Conservation (phyloP, 768 basidiomycete species). For the Pholiota microspora region DNA sequence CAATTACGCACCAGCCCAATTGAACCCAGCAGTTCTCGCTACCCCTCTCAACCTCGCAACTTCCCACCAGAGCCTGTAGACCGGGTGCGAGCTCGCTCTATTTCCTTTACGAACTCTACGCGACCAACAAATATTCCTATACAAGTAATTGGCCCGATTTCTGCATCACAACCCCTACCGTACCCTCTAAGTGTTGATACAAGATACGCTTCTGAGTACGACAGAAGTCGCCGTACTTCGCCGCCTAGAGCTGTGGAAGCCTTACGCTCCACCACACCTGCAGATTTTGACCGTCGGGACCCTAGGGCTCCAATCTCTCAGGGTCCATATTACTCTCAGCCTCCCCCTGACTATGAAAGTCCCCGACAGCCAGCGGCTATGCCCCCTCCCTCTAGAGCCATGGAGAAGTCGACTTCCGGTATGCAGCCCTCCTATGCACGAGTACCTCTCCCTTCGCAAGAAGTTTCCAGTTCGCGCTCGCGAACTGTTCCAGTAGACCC, state of each 20-base stretch:
- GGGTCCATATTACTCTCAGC: slow-evolving; percentile 11
- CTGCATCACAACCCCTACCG: neutral
- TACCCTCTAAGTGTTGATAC: slow-evolving; percentile 5
- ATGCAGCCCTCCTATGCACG: neutral
- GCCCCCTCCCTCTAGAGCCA: neutral
- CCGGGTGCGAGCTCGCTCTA: slow-evolving; percentile 16
- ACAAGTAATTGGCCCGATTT: neutral
- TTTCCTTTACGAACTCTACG: slow-evolving; percentile 14
- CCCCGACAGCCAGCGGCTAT: neutral
- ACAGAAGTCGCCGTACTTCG: slow-evolving; percentile 8
- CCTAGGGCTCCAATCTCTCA: slow-evolving; percentile 6
- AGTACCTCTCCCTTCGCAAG: neutral
- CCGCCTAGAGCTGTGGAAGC: neutral
- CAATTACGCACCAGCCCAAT: slow-evolving; percentile 16
- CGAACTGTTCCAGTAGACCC: neutral
- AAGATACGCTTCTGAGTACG: slow-evolving; percentile 12
- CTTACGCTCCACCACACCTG: slow-evolving; percentile 1
- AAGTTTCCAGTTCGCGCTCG: neutral
- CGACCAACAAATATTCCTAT: slow-evolving; percentile 10
- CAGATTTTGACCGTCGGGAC: slow-evolving; percentile 12
- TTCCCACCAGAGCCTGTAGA: slow-evolving; percentile 4
- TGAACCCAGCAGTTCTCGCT: slow-evolving; percentile 1
- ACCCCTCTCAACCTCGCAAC: neutral
- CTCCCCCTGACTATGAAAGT: slow-evolving; percentile 3
- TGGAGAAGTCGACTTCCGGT: neutral